Percentiles rank a stretch among this genome's conserved stretches.
These are phyloP conservation scores for Candolleomyces eurysporus DNA, from an alignment of 768 basidiomycete species.

Conservation along the genomic window DNA sequence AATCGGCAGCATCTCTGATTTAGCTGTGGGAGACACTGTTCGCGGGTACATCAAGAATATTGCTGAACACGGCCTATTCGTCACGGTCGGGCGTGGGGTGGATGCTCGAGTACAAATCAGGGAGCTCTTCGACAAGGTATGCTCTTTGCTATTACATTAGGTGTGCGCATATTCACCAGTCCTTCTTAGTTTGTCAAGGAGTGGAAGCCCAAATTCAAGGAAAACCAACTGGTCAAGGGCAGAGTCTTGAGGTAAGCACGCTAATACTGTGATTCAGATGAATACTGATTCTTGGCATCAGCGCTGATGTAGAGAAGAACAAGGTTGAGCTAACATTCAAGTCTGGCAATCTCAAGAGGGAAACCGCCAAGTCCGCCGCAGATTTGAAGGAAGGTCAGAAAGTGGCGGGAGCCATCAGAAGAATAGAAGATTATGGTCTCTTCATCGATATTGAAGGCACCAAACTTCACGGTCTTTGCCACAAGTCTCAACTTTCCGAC, in stretches of 20 bases:
- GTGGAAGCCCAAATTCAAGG: slow-evolving; percentile 81
- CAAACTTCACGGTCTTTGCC: slow-evolving; percentile 86
- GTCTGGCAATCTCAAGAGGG: slow-evolving; percentile 51
- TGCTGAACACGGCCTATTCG: slow-evolving; percentile 85
- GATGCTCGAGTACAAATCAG: slow-evolving; percentile 92
- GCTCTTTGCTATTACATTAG: slow-evolving; percentile 3
- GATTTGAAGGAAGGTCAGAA: slow-evolving; percentile 81
- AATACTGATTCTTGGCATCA: slow-evolving; percentile 24
- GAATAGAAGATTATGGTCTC: slow-evolving; percentile 85
- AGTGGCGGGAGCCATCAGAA: slow-evolving; percentile 74
- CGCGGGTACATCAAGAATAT: slow-evolving; percentile 91
- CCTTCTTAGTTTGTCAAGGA: slow-evolving; percentile 85
- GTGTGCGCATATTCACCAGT: slow-evolving; percentile 2
- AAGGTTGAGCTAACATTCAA: slow-evolving; percentile 92
- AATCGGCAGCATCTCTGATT: slow-evolving; percentile 54
- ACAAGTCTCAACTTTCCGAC: slow-evolving; percentile 94
- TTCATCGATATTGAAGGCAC: slow-evolving; percentile 89
- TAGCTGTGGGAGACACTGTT: slow-evolving; percentile 72
- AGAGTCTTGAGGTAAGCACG: slow-evolving; percentile 65
- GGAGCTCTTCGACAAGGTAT: slow-evolving; percentile 85
- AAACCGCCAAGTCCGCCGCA: slow-evolving; percentile 28
- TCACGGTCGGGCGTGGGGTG: slow-evolving; percentile 77
- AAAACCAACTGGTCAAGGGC: slow-evolving; percentile 84
- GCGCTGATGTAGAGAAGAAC: slow-evolving; percentile 66
- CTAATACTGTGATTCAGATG: background rate